Base-by-base conservation (phyloP, 768 basidiomycete genomes). In the Termitomyces sp. region DNA sequence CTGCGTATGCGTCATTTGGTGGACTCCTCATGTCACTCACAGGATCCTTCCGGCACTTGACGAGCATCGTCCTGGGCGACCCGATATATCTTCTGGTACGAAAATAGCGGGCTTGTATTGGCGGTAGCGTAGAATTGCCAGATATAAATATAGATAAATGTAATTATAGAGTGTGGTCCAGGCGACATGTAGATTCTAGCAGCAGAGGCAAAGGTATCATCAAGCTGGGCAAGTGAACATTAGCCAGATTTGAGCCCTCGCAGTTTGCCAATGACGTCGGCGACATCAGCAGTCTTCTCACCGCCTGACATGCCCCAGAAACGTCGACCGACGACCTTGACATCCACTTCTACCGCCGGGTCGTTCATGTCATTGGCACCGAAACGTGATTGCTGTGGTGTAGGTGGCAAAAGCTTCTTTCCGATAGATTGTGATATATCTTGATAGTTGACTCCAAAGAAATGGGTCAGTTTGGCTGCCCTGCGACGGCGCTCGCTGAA, bases 1-100 rank as follows among this genome's bases (percentile, higher is more conserved):
- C 95, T 26, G 96, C 87, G 19, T 99, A 98, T 68, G 88, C 90
- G 42, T 98, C 96, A 8, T 99, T 97, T 58, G 97, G 97, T 40
- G 97, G 97, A 21, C 78, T 99, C 17, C 77, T 99, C 38, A 86
- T 99, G 85, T 93, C 97, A 0, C 73, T 99, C 50, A 87, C 92
- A 28, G 97, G 97, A 2, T 91, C 86, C 32, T 94, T 85, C 72
- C 83, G 97, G 55, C 94, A 98, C 73, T 80, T 99, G 79, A 85
- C 90, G 34, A 85, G 82, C 63, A 85, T 99, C 55, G 93, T 96
- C 14, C 83, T 98, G 5, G 95, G 96, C 28, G 93, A 98, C 65
- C 89, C 93, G 47, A 80, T 98, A 53, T 98, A 92, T 69, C 74
- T 97, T 41, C 78, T 98, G 34, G 81, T 98, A 73, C 79, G 95